phyloP scores from a whole-genome alignment of 495 filamentous ascomycete species.

The Daldinia decipiens region DNA sequence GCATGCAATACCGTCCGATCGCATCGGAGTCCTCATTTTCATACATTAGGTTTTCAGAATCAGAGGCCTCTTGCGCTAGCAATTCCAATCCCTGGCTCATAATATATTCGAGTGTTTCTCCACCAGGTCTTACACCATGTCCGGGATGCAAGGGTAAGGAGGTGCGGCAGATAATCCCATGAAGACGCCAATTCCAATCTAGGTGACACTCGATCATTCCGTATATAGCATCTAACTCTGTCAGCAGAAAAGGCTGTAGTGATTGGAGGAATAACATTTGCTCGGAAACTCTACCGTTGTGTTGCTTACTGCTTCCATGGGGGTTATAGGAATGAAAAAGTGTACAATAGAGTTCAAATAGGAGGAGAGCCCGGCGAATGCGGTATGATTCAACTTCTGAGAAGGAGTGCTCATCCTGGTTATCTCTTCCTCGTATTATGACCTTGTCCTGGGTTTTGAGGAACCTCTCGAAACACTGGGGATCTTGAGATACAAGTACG shows the following conservation, averaged over 20 bases:
- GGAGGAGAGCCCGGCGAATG: slow-evolving; percentile 3
- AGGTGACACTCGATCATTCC: slow-evolving; percentile 11
- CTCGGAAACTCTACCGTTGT: neutral
- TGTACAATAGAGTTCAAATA: neutral
- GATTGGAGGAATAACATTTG: slow-evolving; percentile 8
- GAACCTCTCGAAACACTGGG: too few relatives aligned
- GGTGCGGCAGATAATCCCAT: neutral
- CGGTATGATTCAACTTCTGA: slow-evolving; percentile 2
- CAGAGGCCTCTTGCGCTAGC: too few relatives aligned
- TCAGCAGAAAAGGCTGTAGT: neutral
- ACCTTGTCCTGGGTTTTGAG: neutral
- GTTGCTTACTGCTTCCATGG: too few relatives aligned
- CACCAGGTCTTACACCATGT: neutral
- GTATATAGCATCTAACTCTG: slow-evolving; percentile 5
- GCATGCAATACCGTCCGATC: neutral
- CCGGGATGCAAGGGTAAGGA: slow-evolving; percentile 1
- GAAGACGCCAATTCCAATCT: neutral
- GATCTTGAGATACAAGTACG: neutral
- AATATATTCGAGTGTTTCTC: neutral
- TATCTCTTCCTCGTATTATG: too few relatives aligned
- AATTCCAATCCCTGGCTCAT: neutral
- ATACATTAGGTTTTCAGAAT: too few relatives aligned
- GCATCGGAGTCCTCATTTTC: too few relatives aligned
- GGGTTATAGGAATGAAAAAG: neutral
- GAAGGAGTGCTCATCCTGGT: neutral